Evolutionary conservation across 257 asterid species (phyloP).

Genomic region (Nicotiana tabacum): DNA sequence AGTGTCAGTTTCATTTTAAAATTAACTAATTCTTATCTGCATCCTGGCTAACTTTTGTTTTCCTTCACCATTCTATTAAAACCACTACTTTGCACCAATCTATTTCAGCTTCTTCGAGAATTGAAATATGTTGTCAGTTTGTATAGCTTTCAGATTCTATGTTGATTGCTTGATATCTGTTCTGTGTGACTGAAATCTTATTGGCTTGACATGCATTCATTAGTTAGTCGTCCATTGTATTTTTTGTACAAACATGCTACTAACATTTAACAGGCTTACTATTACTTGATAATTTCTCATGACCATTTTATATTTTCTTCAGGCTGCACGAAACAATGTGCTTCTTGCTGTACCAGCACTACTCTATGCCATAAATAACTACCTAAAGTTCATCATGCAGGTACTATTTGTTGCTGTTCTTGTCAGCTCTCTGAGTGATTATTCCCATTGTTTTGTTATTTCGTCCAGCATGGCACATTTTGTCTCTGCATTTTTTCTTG

Average conservation of each 20-base stretch:
- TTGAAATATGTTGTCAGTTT: neutral
- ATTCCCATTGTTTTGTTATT: neutral
- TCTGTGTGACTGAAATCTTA: neutral
- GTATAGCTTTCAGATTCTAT: neutral
- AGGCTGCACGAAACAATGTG: slow-evolving; percentile 84
- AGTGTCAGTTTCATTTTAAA: neutral
- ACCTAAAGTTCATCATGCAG: slow-evolving; percentile 93
- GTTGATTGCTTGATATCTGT: neutral
- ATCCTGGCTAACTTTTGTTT: neutral
- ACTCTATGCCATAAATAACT: slow-evolving; percentile 89
- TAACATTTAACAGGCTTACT: neutral
- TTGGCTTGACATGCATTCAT: neutral
- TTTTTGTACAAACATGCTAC: neutral
- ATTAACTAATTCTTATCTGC: neutral
- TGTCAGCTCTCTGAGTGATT: neutral
- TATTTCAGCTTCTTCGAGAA: neutral
- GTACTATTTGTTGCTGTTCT: slow-evolving; percentile 27
- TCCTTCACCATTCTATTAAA: neutral
- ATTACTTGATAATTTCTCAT: neutral
- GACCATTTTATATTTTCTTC: slow-evolving; percentile 24
- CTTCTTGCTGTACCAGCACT: slow-evolving; percentile 94
- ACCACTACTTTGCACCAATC: neutral
- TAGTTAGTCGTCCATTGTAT: slow-evolving; percentile 9
- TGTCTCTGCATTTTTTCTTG: neutral
- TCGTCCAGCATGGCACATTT: neutral